These are phyloP conservation scores for Wickerhamomyces kurtzmanii DNA, from an alignment of 805 yeast species.

Conservation along the genomic window DNA sequence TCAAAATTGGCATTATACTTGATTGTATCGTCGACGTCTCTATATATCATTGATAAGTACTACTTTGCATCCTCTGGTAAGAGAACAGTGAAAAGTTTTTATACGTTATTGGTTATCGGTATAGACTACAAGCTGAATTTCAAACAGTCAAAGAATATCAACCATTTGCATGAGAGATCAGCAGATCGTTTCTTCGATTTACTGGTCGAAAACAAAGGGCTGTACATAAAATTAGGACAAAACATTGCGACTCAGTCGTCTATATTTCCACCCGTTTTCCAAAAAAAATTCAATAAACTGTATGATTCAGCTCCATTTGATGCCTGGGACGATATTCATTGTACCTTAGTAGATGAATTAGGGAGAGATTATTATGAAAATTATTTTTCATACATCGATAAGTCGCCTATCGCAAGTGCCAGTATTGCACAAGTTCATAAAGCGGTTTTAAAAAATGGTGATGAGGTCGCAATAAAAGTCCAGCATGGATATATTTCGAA, in stretches of 20 bases:
- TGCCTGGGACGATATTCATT: conserved; percentile 35
- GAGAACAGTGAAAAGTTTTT: conserved; percentile 44
- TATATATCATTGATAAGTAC: conserved; percentile 24
- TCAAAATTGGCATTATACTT: no score
- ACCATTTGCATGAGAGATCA: conserved; percentile 47
- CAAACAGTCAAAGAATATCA: conserved; percentile 32
- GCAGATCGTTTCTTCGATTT: conserved; percentile 40
- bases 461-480: conserved; percentile 53
- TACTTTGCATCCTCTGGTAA: conserved; percentile 37
- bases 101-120: conserved; percentile 39
- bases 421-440: conserved; percentile 64
- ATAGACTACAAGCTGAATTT: conserved; percentile 50
- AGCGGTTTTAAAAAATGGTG: conserved; percentile 36
- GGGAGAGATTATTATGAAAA: conserved; percentile 30
- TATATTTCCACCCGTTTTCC: conserved; percentile 57
- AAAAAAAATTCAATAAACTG: conserved; percentile 41
- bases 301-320: conserved; percentile 66
- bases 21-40: no score
- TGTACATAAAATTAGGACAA: conserved; percentile 73
- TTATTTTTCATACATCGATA: conserved; percentile 36
- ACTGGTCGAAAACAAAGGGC: conserved; percentile 38
- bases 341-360: conserved; percentile 25
- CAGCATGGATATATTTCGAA: conserved; percentile 54
- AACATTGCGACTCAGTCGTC: conserved; percentile 69
- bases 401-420: conserved; percentile 62